A percentile compares a stretch with the other conserved stretches of the same genome.
Evolutionary conservation across 192 early-diverging fungal species (phyloP).

Genomic region (Dimargaris cristalligena): DNA sequence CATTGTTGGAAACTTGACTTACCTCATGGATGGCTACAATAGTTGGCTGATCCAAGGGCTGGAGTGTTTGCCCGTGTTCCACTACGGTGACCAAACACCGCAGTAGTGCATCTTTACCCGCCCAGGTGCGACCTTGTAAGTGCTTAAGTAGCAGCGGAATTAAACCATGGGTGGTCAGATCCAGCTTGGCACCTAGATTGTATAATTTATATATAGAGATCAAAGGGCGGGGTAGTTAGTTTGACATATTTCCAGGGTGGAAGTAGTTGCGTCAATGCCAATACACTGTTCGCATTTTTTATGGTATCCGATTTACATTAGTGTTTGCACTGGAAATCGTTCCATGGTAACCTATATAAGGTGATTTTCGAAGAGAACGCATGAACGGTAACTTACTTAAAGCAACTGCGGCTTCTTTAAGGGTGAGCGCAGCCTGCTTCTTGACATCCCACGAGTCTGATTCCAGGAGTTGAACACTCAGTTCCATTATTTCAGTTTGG

Average conservation of each 20-base stretch:
- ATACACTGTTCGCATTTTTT: too few relatives aligned
- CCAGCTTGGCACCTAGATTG: slow-evolving; percentile 24
- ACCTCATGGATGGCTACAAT: slow-evolving; percentile 28
- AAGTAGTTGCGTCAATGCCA: too few relatives aligned
- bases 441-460: slow-evolving; percentile 64
- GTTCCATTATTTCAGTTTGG: slow-evolving; percentile 39
- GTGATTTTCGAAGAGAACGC: too few relatives aligned
- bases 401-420: slow-evolving; percentile 46
- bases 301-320: too few relatives aligned
- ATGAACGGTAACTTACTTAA: too few relatives aligned
- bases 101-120: slow-evolving; percentile 62
- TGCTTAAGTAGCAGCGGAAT: slow-evolving; percentile 44
- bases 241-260: too few relatives aligned
- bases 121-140: slow-evolving; percentile 56
- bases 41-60: slow-evolving; percentile 11
- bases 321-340: too few relatives aligned
- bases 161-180: slow-evolving; percentile 23
- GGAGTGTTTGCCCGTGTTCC: slow-evolving; percentile 29
- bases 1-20: slow-evolving; percentile 1
- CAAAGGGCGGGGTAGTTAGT: too few relatives aligned
- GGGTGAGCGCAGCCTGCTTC: slow-evolving; percentile 46
- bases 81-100: slow-evolving; percentile 37
- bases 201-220: too few relatives aligned
- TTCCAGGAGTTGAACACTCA: slow-evolving; percentile 31
- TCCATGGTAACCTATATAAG: too few relatives aligned